A percentile compares a stretch with the other conserved stretches of the same genome.
Evolutionary conservation across 257 asterid species (phyloP).

Genomic region (Striga asiatica): DNA sequence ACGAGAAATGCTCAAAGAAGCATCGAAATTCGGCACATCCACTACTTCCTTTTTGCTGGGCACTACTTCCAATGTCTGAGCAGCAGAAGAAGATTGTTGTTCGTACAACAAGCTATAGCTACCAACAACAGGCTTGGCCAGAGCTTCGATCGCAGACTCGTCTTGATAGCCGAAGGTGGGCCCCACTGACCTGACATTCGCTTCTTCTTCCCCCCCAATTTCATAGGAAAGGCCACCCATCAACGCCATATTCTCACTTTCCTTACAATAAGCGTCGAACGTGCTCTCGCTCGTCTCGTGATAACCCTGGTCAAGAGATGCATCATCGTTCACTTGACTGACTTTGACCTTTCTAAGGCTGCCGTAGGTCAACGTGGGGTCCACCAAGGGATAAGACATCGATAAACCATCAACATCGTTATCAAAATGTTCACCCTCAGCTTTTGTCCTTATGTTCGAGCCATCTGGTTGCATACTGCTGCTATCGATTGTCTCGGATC

Average conservation of each 20-base stretch:
- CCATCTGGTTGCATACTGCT: too few relatives aligned
- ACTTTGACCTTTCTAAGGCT: constrained; percentile 59
- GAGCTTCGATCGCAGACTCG: constrained; percentile 46
- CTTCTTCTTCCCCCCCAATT: constrained; percentile 35
- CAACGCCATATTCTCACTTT: constrained; percentile 35
- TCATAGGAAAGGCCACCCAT: constrained; percentile 39
- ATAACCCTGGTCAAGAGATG: constrained; percentile 32
- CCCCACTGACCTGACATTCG: constrained; percentile 32
- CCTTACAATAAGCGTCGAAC: constrained; percentile 38
- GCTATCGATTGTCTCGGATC: constrained; percentile 40
- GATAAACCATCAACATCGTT: constrained; percentile 59
- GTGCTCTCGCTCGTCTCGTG: constrained; percentile 36
- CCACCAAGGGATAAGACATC: constrained; percentile 57
- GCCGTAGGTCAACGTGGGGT: constrained; percentile 40
- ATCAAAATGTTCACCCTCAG: constrained; percentile 30
- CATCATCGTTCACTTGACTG: constrained; percentile 51
- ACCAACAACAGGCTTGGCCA: constrained; percentile 47
- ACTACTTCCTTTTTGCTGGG: constrained; percentile 33
- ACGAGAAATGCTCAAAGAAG: constrained; percentile 26
- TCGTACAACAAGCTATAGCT: constrained; percentile 51
- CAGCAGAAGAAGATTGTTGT: constrained; percentile 56
- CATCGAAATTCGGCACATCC: constrained; percentile 24
- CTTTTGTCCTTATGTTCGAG: constrained; percentile 25
- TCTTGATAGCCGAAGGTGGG: constrained; percentile 50
- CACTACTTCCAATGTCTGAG: constrained; percentile 37